phyloP scores from a whole-genome alignment of 2,329 filamentous ascomycete species.

The Curvularia sp. region DNA sequence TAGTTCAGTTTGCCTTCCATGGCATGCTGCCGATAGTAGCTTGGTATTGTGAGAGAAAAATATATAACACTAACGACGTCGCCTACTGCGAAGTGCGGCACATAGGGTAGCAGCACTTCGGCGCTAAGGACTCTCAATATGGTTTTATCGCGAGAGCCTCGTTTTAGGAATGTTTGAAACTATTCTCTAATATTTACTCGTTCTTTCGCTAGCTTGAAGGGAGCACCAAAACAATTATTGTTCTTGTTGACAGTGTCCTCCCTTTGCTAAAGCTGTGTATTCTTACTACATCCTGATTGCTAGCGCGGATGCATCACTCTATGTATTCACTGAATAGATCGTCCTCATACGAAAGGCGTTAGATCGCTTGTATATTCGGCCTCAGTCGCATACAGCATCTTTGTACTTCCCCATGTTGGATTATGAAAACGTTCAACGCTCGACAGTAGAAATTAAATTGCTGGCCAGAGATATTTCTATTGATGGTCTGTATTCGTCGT shows the following conservation, averaged over 20 bases:
- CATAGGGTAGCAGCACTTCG: not conserved
- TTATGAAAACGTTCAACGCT: not conserved
- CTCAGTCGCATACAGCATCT: not conserved
- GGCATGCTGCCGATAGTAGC: not conserved
- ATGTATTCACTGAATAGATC: too few relatives aligned
- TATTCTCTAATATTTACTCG: not conserved
- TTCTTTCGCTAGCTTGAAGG: not conserved
- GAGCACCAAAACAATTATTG: too few relatives aligned
- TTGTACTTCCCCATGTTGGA: not conserved
- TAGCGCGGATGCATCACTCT: too few relatives aligned
- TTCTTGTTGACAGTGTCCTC: too few relatives aligned
- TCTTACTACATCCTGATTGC: too few relatives aligned
- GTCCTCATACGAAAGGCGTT: too few relatives aligned
- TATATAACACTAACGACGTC: not conserved
- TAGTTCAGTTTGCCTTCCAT: not conserved
- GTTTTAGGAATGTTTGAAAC: not conserved
- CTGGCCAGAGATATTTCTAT: not conserved
- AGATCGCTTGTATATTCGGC: too few relatives aligned
- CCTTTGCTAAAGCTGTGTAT: too few relatives aligned
- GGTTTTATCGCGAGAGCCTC: not conserved
- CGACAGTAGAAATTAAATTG: not conserved
- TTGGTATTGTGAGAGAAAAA: not conserved
- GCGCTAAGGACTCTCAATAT: not conserved
- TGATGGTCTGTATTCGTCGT: not conserved
- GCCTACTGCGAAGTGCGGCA: not conserved